Base-by-base conservation (phyloP, 768 basidiomycete species). In the Flagelloscypha sp. region DNA sequence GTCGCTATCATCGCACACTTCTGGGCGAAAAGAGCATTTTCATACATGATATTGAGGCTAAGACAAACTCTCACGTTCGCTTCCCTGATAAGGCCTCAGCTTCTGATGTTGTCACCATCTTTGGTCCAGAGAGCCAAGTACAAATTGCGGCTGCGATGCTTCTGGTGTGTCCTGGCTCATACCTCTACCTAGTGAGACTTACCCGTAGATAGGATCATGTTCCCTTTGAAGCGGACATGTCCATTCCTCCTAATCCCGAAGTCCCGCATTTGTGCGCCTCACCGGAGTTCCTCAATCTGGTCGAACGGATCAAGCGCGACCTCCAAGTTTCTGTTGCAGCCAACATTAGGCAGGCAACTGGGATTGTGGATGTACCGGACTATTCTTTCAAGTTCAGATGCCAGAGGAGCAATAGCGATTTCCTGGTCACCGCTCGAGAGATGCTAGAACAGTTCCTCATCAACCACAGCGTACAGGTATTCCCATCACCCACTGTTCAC, bases 101-200 rank as follows among this genome's bases (percentile, higher is more conserved):
- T n/a, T 85, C 87, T 36, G 94, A 99, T 54, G 72, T 92, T 12
- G 87, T 98, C 27, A 83, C 78, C n/a, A 88, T 98, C 47, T 97
- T 89, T 55, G 94, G 94, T 2, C 94, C 94, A 9, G 93, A 98
- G 58, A 87, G 80, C 43, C 94, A 98, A 55, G 88, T 95, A 9
- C 89, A 93, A 55, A 95, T 97, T 48, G 90, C 94, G 16, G 88
- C 86, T 18, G 84, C 93, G 6, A 95, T 95, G 92, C 66, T 98
- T 37, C 63, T 98, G 59, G 88, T 90, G 53, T 24, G 81, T 61
- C 20, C 9, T 18, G 32, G 23, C 37, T 11, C 19, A 11, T 6
- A 13, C 29, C 11, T 23, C 6, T 29, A 6, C 2, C 23, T 6
- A 8, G 44, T 47, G 27, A n/a, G n/a, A 43, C 27, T 3, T 31